Percentiles rank a stretch among this genome's conserved stretches.
Evolutionary conservation across 495 filamentous ascomycete genomes (phyloP).

Genomic region (Clohesyomyces aquaticus): DNA sequence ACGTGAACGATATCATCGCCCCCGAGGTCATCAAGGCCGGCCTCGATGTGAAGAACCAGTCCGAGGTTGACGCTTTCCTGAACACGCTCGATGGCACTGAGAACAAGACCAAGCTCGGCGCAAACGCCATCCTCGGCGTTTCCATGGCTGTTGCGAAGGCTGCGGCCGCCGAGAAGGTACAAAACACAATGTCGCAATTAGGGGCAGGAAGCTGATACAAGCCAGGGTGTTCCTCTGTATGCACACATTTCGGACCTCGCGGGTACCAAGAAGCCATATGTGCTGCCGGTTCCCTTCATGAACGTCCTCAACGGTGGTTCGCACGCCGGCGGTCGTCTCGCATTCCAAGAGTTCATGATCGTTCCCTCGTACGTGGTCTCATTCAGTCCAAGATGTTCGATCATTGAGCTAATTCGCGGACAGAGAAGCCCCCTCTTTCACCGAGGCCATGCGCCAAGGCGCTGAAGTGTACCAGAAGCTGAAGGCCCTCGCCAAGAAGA

Average conservation of each 20-base stretch:
- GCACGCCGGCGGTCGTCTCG: conserved; percentile 96
- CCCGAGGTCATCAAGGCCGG: conserved; percentile 90
- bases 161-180: conserved; percentile 92
- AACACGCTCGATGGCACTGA: conserved; percentile 92
- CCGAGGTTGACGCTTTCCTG: conserved; percentile 88
- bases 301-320: conserved; percentile 99
- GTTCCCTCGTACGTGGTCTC: conserved; percentile 72
- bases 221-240: conserved; percentile 85
- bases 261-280: conserved; percentile 99
- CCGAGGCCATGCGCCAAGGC: conserved; percentile 93
- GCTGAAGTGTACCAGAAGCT: conserved; percentile 98
- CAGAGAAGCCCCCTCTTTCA: conserved; percentile 74
- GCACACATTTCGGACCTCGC: conserved; percentile 98
- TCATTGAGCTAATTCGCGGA: neutral
- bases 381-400: neutral
- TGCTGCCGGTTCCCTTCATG: conserved; percentile 98
- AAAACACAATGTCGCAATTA: too few species aligned
- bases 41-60: conserved; percentile 97
- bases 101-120: conserved; percentile 98
- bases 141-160: conserved; percentile 96
- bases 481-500: conserved; percentile 98
- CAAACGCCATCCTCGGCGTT: conserved; percentile 98
- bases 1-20: conserved; percentile 92
- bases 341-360: conserved; percentile 99
- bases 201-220: conserved; percentile 11